Evolutionary conservation across 2,329 filamentous ascomycete species (phyloP).

Genomic region (Colletotrichum sp.): DNA sequence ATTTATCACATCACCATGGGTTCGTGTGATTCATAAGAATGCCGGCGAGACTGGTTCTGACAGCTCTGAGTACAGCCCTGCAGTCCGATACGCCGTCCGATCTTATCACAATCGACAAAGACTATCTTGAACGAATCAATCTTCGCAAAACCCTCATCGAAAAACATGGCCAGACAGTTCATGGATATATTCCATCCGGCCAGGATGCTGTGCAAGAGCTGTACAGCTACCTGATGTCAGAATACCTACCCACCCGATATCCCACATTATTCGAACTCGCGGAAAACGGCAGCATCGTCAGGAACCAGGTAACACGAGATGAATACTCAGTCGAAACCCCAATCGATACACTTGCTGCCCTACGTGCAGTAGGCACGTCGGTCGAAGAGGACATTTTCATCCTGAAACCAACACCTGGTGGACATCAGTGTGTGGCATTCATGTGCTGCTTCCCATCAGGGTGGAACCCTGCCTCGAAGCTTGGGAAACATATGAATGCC

Average conservation of each 20-base stretch:
- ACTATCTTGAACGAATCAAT: conserved; percentile 47
- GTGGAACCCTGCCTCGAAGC: conserved; percentile 55
- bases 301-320: conserved; percentile 43
- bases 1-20: conserved; percentile 62
- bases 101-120: conserved; percentile 56
- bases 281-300: not conserved
- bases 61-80: not conserved
- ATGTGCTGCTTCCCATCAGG: conserved; percentile 58
- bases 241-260: not conserved
- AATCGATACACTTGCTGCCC: conserved; percentile 32
- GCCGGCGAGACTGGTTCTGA: not conserved
- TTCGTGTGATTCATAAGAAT: conserved; percentile 17
- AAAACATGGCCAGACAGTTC: conserved; percentile 46
- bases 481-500: conserved; percentile 51
- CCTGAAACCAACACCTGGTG: conserved; percentile 42
- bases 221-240: conserved; percentile 40
- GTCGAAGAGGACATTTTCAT: conserved; percentile 62
- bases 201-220: conserved; percentile 51
- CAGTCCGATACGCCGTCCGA: conserved; percentile 25
- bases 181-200: conserved; percentile 44
- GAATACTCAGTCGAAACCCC: conserved; percentile 32
- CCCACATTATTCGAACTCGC: not conserved
- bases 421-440: conserved; percentile 52
- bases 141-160: conserved; percentile 40
- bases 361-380: conserved; percentile 50